A percentile compares a stretch with the other conserved stretches of the same genome.
These are phyloP conservation scores for Euphorbia celastroides DNA, from an alignment of 441 rosid genomes.

Conservation along the genomic window DNA sequence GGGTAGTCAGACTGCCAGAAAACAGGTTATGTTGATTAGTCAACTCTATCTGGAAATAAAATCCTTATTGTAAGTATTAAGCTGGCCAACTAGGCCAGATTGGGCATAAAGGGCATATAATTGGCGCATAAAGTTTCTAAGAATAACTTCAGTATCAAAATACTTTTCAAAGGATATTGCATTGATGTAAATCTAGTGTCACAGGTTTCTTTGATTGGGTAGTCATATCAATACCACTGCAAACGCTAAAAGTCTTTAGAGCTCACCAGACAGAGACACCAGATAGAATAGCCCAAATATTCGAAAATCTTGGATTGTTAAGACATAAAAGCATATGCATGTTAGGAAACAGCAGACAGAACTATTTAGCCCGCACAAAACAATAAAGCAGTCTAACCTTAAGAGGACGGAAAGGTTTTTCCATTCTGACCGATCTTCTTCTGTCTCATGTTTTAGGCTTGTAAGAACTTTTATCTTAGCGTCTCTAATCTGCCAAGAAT, in stretches of 20 bases:
- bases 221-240: neutral
- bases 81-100: neutral
- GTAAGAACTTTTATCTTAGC: conserved; percentile 73
- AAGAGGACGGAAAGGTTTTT: conserved; percentile 52
- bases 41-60: conserved; percentile 8
- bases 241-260: neutral
- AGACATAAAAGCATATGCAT: too few species aligned
- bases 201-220: neutral
- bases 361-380: neutral
- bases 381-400: conserved; percentile 38
- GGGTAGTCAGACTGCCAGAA: conserved; percentile 80
- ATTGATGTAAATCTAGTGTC: neutral
- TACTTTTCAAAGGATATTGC: neutral
- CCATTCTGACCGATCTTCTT: conserved; percentile 82
- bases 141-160: neutral
- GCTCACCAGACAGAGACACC: neutral
- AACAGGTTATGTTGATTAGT: conserved; percentile 18
- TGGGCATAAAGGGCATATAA: conserved; percentile 1
- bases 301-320: too few species aligned
- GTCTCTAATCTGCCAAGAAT: conserved; percentile 61
- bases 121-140: neutral
- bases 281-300: too few species aligned
- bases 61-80: neutral
- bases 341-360: too few species aligned
- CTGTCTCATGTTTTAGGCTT: conserved; percentile 69